Base-by-base conservation (phyloP, 1,284 basidiomycete species). In the Ustilago esculenta region DNA sequence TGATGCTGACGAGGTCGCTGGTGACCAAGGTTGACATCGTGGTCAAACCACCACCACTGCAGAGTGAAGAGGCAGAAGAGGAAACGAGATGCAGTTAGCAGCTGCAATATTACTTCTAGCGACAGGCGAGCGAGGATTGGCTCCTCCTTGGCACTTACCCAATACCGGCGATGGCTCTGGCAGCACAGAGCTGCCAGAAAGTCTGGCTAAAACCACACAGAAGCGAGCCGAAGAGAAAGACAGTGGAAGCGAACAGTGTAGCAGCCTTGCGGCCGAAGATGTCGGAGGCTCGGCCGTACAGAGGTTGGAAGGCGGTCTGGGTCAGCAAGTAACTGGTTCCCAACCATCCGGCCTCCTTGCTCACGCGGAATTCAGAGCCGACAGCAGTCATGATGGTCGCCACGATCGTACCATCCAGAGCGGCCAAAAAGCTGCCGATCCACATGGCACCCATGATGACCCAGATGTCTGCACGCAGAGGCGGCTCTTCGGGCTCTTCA, bases 21-120 rank as follows among this genome's bases (percentile, higher is more conserved):
- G 83, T 82, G 41, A 84, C 82, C 45, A 84, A 79, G 64, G 83
- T 84, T 1, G 80, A 59, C 72, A 85, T 82, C 23, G 79, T 79
- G 43, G 83, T 84, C 46, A 84, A 73, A 11, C 84, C 84, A 27
- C 84, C 84, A 17, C 84, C 84, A 12, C 84, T 37, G 35, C 35
- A 37, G 5, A 21, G 20, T 20, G 8, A 5, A 37, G 21, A 21
- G 27, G 12, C 27, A 29, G 7, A 29, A 12, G 12, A 29, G 27
- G 27, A 29, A 12, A 29, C 12, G 7, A 29, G 27, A 7, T 29
- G 6, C 27, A 7, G 27, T 29, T 29, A 6, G 27, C 7, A 29
- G n/a, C n/a, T n/a, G n/a, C n/a, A n/a, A n/a, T n/a, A n/a, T n/a
- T n/a, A n/a, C n/a, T n/a, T n/a, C n/a, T n/a, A n/a, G n/a, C n/a